Evolutionary conservation across 805 yeast species (phyloP), one percentile per base, ranked within the genome.

Genomic region (Yamadazyma phyllophila): DNA sequence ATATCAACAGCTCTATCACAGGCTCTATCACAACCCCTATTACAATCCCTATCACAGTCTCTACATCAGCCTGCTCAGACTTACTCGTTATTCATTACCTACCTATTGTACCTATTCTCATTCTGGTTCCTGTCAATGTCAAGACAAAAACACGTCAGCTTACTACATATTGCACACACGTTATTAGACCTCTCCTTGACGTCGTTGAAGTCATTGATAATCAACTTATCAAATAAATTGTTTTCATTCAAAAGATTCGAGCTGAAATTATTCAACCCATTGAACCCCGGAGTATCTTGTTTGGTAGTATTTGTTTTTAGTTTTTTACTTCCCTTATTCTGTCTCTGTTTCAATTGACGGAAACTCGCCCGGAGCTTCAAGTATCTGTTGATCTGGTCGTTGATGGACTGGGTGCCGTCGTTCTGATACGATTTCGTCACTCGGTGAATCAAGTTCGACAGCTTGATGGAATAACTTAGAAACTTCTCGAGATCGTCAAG

Each of bases 401-500:
- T 60, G 10, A 63, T 35, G 33, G 45, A 43, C 14, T 17, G 14
- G 9, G 44, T 44, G 27, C 31, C 44, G 24, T 49, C 49, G 6
- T 45, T 41, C 39, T 50, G 50, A 45, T 53, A 40, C 32, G 36
- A 45, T 49, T 70, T 71, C 13, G 73, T 68, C 7, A 64, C 76
- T 44, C 70, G 59, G 44, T 68, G 68, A 35, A 71, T 65, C 27
- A 71, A 59, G 41, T 61, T 67, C 32, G 71, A 58, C 30, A 65
- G 65, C 43, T 67, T 70, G 31, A 66, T 63, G 26, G 67, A 49
- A 51, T 70, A 71, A 11, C 63, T 64, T 38, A 69, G 50, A 42
- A 71, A 69, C 50, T 64, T 62, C 48, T 71, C 70, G 48, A 71
- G 59, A 51, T 71, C 76, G 49, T 67, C 66, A 16, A 68, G 54